A percentile compares a stretch with the other conserved stretches of the same genome.
Conservation (phyloP, 345 rosid species). For the Gossypioides kirkii region DNA sequence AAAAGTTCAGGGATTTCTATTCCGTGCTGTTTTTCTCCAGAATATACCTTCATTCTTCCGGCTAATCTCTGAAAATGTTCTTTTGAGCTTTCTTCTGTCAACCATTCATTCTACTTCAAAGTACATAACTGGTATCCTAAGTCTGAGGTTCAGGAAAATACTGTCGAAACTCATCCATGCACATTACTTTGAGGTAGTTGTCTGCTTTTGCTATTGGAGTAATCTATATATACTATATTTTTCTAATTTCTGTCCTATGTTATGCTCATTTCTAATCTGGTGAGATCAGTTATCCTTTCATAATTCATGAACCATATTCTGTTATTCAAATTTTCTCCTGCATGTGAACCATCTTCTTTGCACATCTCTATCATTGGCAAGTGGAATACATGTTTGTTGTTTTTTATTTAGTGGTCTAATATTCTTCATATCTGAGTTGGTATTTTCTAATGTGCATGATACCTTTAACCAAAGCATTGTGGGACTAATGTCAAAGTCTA, state of each 20-base stretch:
- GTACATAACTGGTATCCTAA: constrained; percentile 80
- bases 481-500: too few species aligned
- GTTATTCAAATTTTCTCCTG: not conserved
- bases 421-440: not conserved
- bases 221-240: not conserved
- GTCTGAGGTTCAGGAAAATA: constrained; percentile 85
- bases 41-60: constrained; percentile 80
- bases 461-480: not conserved
- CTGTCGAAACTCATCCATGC: constrained; percentile 85
- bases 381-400: not conserved
- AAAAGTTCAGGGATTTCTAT: constrained; percentile 95
- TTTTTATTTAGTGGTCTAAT: not conserved
- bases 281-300: not conserved
- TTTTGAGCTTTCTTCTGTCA: constrained; percentile 83
- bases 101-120: constrained; percentile 80
- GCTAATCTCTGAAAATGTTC: constrained; percentile 83
- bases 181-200: constrained; percentile 77
- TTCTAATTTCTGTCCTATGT: not conserved
- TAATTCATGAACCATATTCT: not conserved
- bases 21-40: constrained; percentile 92
- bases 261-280: not conserved
- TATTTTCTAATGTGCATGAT: not conserved
- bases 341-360: not conserved
- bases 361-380: not conserved
- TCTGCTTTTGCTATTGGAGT: not conserved